Base-by-base conservation (phyloP, 2,329 filamentous ascomycete genomes). In the Aspergillus arachidicola region DNA sequence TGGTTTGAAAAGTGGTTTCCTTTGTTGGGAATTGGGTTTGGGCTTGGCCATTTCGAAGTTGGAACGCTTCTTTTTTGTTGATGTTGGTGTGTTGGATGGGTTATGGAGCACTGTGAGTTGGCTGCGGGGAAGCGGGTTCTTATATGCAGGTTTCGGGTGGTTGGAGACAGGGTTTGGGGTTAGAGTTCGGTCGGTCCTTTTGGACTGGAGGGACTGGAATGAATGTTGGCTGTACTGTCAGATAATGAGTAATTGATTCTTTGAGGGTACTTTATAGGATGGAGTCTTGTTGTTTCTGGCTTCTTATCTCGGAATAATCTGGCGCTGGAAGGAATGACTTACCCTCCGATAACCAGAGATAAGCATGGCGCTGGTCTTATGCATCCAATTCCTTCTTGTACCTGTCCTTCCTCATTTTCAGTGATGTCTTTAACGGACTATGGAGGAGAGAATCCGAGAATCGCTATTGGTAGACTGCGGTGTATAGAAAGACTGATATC, bases 1-100 rank as follows among this genome's bases (percentile, higher is more conserved):
- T 4, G 89, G 88, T 70, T 75, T 78, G 67, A 80, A 81, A 7
- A 57, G 65, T 23, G 55, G 38, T 2, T 34, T 55, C 28, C n/a
- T 21, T 10, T 4, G 62, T 57, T 38, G 61, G 16, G 7, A 19
- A 19, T 28, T 38, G 30, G 23, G 53, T 9, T 36, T 16, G 11
- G 26, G 28, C 23, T 41, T 6, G 32, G 51, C 7, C 30, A 54
- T 54, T 50, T 50, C n/a, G 23, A 23, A 7, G 10, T 23, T 26
- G 23, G 11, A 14, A 14, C 14, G 23, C 6, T 7, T 46, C 38
- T 19, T n/a, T 46, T 11, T 21, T 46, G 1, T 14, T 46, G 43
- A 23, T 12, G 21, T 46, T 16, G n/a, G 43, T 21, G 43, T 12
- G 43, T 23, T 12, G 43, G n/a, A 19, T 19, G 16, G 1, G 36